phyloP scores from a whole-genome alignment of 257 asterid genomes.

The Rhazya stricta region DNA sequence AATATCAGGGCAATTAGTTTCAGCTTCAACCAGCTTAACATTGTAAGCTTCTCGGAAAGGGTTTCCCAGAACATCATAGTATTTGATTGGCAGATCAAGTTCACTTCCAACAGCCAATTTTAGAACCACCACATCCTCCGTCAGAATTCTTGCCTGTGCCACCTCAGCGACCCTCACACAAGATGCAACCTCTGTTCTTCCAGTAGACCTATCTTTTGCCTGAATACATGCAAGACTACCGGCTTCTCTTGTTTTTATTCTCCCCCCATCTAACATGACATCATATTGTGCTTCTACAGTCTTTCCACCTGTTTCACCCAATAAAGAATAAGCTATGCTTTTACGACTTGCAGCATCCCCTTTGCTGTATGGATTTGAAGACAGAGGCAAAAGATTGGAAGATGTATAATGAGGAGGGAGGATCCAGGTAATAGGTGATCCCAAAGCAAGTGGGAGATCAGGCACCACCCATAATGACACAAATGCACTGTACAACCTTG shows the following conservation, averaged over 20 bases:
- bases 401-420: conserved; percentile 78
- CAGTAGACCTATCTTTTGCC: conserved; percentile 68
- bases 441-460: conserved; percentile 82
- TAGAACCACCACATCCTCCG: conserved; percentile 47
- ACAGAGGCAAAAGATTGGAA: conserved; percentile 62
- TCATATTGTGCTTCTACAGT: conserved; percentile 39
- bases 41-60: conserved; percentile 76
- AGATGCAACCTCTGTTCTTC: conserved; percentile 77
- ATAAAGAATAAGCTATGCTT: conserved; percentile 59
- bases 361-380: conserved; percentile 38
- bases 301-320: conserved; percentile 41
- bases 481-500: conserved; percentile 57
- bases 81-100: conserved; percentile 53
- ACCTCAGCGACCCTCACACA: conserved; percentile 82
- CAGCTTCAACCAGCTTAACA: conserved; percentile 53
- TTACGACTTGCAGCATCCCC: conserved; percentile 43
- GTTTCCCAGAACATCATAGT: conserved; percentile 63
- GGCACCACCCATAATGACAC: conserved; percentile 58
- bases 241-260: conserved; percentile 51
- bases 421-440: conserved; percentile 72
- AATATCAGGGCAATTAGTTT: conserved; percentile 64
- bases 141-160: conserved; percentile 59
- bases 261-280: conserved; percentile 58
- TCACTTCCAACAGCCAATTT: conserved; percentile 59
- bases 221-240: conserved; percentile 70